Evolutionary conservation across 306 rosid species (phyloP), one percentile per base, ranked within the genome.

Genomic region (Luffa acutangula): DNA sequence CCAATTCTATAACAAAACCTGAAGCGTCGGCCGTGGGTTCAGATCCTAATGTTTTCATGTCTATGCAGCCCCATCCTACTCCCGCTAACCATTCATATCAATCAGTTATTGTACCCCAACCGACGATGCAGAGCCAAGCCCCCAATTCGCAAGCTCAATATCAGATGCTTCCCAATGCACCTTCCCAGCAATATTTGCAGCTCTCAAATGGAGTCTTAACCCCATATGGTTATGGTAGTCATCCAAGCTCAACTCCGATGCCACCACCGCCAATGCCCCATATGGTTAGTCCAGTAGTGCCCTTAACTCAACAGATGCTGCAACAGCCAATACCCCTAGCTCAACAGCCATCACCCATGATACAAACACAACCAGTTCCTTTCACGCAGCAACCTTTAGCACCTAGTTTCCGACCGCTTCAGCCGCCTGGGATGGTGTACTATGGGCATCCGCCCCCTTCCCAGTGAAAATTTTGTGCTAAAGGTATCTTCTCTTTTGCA

Each of bases 341-440:
- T 60, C 82, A 71, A 34, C 84, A 83, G 66, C 83, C 84, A 7
- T 45, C 84, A 18, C 66, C 82, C 42, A 64, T 82, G 52, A 75
- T 83, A 12, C 96, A 82, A 60, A 89, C 87, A 36, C 97, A 87
- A 78, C 86, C 78, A 7, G 48, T 85, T 72, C 78, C 78, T 9
- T 75, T 75, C 60, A 53, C 78, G 2, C 78, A 75, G 63, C 78
- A 75, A 10, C 91, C 89, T 0, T 85, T 83, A n/a, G 88, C 91
- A 9, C 98, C 96, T 58, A 84, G 87, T 86, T 94, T 94, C 81
- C 90, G 89, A 85, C 92, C 97, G 8, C 92, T 88, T 84, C 97
- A 88, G 78, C 94, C 93, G 3, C 92, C 96, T 0, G 94, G 93
- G 83, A 87, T 89, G 89, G 93, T 88, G 76, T 94, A 88, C 83